Percentiles rank a stretch among this genome's conserved stretches.
phyloP scores from a whole-genome alignment of 73 alveolate species.

The Tetrahymena borealis region DNA sequence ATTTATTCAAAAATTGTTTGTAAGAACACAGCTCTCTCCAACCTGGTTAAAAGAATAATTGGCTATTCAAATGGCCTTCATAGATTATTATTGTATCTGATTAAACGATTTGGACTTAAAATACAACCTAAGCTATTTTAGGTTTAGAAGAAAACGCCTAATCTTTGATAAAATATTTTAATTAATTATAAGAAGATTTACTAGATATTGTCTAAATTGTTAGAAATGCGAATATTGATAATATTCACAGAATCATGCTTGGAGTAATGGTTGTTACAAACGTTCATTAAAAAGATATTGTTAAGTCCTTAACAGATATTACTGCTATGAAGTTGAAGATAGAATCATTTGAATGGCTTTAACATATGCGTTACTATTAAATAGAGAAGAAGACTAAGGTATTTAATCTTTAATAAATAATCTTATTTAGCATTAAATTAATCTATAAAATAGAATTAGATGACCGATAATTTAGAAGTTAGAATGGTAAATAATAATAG shows the following conservation, averaged over 20 bases:
- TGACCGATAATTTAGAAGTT: slow-evolving; percentile 2
- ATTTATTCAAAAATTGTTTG: background rate
- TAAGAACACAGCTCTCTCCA: background rate
- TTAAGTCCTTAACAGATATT: background rate
- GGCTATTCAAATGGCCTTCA: background rate
- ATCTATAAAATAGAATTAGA: background rate
- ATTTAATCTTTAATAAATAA: too few species aligned
- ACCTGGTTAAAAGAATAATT: background rate
- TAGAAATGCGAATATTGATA: background rate
- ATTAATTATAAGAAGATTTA: background rate
- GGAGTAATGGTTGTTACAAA: background rate
- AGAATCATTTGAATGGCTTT: background rate
- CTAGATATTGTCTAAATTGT: background rate
- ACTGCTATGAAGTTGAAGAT: background rate
- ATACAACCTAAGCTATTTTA: background rate
- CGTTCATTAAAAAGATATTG: background rate
- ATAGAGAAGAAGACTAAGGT: background rate
- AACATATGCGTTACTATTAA: background rate
- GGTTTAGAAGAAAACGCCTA: background rate
- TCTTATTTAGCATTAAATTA: too few species aligned
- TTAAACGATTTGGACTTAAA: background rate
- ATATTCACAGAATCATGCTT: background rate
- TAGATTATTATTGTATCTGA: background rate
- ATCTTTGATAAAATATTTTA: background rate
- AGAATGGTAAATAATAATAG: slow-evolving; percentile 70